Percentiles rank a stretch among this genome's conserved stretches.
phyloP scores from a whole-genome alignment of 2,329 filamentous ascomycete genomes.

The Fusarium praegraminearum region DNA sequence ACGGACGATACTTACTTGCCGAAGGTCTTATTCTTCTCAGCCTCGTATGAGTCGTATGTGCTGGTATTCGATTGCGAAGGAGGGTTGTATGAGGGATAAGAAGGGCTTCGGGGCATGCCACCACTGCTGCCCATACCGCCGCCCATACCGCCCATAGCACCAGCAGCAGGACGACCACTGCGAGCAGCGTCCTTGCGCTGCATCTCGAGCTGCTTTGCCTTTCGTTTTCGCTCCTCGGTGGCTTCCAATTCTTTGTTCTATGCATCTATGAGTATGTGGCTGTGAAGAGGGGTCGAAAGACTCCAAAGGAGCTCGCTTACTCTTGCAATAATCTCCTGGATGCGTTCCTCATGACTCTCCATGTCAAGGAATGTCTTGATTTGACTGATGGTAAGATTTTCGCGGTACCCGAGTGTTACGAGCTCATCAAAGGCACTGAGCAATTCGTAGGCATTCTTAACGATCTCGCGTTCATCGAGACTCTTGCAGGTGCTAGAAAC shows the following conservation, averaged over 20 bases:
- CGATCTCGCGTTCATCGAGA: constrained; percentile 93
- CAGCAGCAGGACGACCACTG: constrained; percentile 63
- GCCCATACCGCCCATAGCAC: constrained; percentile 51
- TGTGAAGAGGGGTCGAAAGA: not conserved
- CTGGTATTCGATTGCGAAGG: constrained; percentile 80
- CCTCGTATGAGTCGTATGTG: constrained; percentile 93
- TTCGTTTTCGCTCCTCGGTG: constrained; percentile 96
- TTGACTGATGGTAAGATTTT: constrained; percentile 95
- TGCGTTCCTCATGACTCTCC: constrained; percentile 98
- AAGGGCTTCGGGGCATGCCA: constrained; percentile 76
- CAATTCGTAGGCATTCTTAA: constrained; percentile 94
- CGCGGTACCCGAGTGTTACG: constrained; percentile 93
- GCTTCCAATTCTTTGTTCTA: constrained; percentile 99
- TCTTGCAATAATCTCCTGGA: constrained; percentile 96
- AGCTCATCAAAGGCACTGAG: constrained; percentile 97
- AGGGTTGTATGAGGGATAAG: constrained; percentile 90
- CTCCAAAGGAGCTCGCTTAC: constrained; percentile 62
- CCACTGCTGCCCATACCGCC: constrained; percentile 48
- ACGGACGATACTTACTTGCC: constrained; percentile 71
- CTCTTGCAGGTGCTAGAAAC: constrained; percentile 97
- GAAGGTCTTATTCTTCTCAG: constrained; percentile 94
- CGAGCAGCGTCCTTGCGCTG: constrained; percentile 96
- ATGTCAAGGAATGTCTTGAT: constrained; percentile 99
- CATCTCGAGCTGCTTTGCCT: constrained; percentile 98
- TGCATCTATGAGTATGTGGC: constrained; percentile 42